These are phyloP conservation scores for Isabelozyma gotoi DNA, from an alignment of 805 yeast genomes.

Conservation along the genomic window DNA sequence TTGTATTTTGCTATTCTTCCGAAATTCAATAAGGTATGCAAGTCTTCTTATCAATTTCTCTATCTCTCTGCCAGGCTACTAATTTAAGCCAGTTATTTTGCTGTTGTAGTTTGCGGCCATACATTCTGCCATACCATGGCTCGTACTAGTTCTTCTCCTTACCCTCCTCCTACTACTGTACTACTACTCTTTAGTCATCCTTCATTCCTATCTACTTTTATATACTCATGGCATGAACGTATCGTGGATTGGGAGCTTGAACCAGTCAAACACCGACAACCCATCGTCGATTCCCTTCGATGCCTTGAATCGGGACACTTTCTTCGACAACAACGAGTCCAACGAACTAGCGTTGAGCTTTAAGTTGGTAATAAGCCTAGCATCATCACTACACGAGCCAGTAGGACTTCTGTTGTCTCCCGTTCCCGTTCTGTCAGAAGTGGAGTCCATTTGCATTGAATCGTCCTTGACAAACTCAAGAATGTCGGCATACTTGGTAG, in stretches of 20 bases:
- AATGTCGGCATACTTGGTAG: conserved; percentile 15
- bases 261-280: conserved; percentile 15
- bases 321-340: conserved; percentile 12
- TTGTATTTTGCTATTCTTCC: no score
- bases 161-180: no score
- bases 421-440: not conserved
- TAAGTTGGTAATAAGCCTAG: conserved; percentile 12
- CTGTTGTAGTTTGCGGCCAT: no score
- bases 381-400: conserved; percentile 1
- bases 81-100: no score
- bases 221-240: conserved; percentile 3
- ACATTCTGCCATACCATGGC: no score
- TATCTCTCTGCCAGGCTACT: no score
- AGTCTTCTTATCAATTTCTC: no score
- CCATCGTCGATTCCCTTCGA: conserved; percentile 8
- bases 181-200: no score
- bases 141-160: no score
- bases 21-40: no score
- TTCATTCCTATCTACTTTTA: no score
- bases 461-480: conserved; percentile 11
- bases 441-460: not conserved
- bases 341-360: conserved; percentile 15
- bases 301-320: conserved; percentile 10
- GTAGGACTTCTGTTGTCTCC: not conserved
- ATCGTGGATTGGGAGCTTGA: conserved; percentile 11